phyloP scores from a whole-genome alignment of 179 eudicot genomes.

The Pouteria campechiana region DNA sequence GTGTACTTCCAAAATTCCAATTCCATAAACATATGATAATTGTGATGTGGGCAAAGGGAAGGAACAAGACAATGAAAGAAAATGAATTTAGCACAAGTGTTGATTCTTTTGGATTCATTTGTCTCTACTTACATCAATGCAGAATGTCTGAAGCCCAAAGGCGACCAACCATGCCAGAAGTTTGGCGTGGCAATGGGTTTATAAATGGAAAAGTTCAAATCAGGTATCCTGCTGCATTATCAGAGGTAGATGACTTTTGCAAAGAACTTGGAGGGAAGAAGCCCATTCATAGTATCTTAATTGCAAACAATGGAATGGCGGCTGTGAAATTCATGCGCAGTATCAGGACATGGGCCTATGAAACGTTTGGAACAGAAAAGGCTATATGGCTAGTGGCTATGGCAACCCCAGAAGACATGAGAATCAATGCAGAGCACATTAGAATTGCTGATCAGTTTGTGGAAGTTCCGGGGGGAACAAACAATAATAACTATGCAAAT shows the following conservation, averaged over 20 bases:
- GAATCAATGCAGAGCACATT: constrained; percentile 97
- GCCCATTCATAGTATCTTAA: constrained; percentile 89
- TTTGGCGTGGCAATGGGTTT: constrained; percentile 24
- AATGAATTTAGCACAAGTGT: too few species aligned
- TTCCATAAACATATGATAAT: too few species aligned
- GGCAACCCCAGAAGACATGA: constrained; percentile 99
- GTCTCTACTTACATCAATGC: constrained; percentile 1
- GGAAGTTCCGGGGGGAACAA: constrained; percentile 99
- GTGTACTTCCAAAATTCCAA: not conserved
- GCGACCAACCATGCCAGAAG: constrained; percentile 16
- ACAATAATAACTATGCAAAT: constrained; percentile 97
- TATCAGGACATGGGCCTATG: constrained; percentile 92
- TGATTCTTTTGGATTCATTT: not conserved
- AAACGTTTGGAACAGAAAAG: constrained; percentile 94
- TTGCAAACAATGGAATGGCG: constrained; percentile 99
- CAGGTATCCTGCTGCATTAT: constrained; percentile 27
- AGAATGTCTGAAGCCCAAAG: constrained; percentile 32
- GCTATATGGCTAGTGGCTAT: constrained; percentile 94
- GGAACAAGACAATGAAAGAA: too few species aligned
- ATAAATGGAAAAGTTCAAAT: constrained; percentile 42
- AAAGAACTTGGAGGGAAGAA: constrained; percentile 70
- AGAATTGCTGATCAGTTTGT: constrained; percentile 98
- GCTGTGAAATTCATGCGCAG: constrained; percentile 97
- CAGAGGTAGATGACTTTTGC: constrained; percentile 79
- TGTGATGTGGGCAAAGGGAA: too few species aligned